Base-by-base conservation (phyloP, 805 yeast genomes). In the Wickerhamiella parazyma region DNA sequence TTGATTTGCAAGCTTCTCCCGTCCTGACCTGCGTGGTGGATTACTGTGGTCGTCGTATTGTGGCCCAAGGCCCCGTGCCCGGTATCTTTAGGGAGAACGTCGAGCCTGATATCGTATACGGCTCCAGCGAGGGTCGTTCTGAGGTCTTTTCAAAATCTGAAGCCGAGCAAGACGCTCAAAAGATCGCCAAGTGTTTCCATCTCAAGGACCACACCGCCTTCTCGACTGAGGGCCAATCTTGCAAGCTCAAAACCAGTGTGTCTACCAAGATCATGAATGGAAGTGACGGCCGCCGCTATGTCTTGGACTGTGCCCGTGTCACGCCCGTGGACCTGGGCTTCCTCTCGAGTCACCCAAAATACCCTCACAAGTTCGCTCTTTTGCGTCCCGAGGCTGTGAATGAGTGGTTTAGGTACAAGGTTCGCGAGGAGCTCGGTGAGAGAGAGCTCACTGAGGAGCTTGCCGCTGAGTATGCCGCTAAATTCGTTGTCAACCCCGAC, bases 31-130 rank as follows among this genome's bases (percentile, higher is more conserved):
- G 87, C n/a, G 71, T 86, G 46, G 83, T 89, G 45, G 97, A 89
- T 61, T 89, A 75, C 64, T 76, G 82, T 56, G 98, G 97, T 48
- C 79, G 76, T 55, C 74, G 97, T 60, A 68, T 89, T 29, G 71
- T 89, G 31, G 84, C 94, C 60, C 97, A 89, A 66, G 83, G 95
- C 11, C 95, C 95, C 10, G 94, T 89, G 36, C 98, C 98, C 12
- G 97, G 97, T 47, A 75, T 81, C 45, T 78, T 81, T 60, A 67
- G 73, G 44, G 62, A 62, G 47, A 52, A 61, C 8, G 63, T 65
- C 54, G 53, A 52, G 46, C 61, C 68, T 45, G 74, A 72, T 55
- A 81, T 85, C 40, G 70, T 68, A 8, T 84, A 87, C 56, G 97
- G 97, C 44, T 70, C 68, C 41, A 74, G 79, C 36, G 85, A 81